Conservation (phyloP, 1,284 basidiomycete species). For the Leccinum pachyderme region DNA sequence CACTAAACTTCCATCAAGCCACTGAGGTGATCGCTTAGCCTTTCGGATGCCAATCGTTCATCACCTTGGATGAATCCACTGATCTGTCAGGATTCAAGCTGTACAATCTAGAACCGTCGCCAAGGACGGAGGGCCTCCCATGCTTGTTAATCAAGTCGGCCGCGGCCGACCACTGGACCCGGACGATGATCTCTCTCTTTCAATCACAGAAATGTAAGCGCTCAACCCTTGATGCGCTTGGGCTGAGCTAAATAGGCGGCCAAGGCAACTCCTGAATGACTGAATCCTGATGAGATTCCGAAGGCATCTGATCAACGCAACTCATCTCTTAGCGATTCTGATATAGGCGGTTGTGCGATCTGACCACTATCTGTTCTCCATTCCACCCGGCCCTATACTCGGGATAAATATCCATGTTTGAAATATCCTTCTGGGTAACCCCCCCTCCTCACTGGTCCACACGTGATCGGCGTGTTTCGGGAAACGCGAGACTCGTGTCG, state of each 20-base stretch:
- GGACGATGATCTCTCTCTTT: neutral
- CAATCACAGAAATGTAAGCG: neutral
- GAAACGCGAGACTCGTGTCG: neutral
- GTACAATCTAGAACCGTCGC: neutral
- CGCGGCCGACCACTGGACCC: neutral
- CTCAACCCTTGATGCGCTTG: no score
- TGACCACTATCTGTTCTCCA: no score
- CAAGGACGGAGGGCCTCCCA: neutral
- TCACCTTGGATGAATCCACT: neutral
- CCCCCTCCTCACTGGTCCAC: neutral
- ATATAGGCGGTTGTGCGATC: neutral
- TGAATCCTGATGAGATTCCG: neutral
- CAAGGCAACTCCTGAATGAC: neutral
- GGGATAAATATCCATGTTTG: neutral
- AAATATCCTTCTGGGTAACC: neutral
- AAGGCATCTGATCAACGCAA: neutral
- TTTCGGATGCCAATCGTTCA: neutral
- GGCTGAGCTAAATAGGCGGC: neutral
- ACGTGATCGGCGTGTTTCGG: neutral
- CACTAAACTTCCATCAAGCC: no score
- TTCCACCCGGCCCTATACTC: no score
- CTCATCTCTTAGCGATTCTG: neutral
- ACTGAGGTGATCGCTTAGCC: neutral
- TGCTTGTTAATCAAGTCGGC: neutral
- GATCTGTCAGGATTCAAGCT: neutral